Evolutionary conservation across 176 grass and related monocot species (phyloP).

Genomic region (Zizania latifolia): DNA sequence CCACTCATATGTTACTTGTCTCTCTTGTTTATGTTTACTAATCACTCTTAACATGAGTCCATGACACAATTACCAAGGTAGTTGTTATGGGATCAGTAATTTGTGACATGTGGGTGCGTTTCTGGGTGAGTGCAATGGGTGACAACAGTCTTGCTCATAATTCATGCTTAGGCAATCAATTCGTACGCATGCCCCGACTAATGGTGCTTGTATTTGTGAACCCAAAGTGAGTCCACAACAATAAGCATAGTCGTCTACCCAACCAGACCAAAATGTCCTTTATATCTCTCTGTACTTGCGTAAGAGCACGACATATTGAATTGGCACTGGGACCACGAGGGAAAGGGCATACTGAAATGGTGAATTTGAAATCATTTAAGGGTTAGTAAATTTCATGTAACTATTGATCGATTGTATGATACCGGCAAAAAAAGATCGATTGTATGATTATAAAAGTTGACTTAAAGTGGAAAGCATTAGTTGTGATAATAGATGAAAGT

Average conservation of each 20-base stretch:
- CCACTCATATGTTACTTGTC: background rate
- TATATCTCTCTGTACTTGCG: background rate
- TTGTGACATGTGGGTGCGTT: background rate
- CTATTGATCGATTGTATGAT: too few relatives aligned
- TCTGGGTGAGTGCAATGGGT: background rate
- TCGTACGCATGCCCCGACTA: background rate
- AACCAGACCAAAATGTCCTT: background rate
- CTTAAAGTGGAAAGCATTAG: background rate
- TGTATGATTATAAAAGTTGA: background rate
- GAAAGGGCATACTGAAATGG: background rate
- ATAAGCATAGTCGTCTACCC: background rate
- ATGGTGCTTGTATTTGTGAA: background rate
- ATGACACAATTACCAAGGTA: background rate
- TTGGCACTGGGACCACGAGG: background rate
- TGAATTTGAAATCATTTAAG: background rate
- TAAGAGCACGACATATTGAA: background rate
- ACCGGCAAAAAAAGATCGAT: too few relatives aligned
- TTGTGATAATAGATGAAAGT: background rate
- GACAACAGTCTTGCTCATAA: background rate
- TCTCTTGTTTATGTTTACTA: background rate
- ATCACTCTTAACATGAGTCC: background rate
- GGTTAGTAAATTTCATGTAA: background rate
- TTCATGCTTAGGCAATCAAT: background rate
- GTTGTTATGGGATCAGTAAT: background rate
- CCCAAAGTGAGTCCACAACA: background rate